Conservation (phyloP, 2,329 filamentous ascomycete species). For the Chrysoporthe puriensis region DNA sequence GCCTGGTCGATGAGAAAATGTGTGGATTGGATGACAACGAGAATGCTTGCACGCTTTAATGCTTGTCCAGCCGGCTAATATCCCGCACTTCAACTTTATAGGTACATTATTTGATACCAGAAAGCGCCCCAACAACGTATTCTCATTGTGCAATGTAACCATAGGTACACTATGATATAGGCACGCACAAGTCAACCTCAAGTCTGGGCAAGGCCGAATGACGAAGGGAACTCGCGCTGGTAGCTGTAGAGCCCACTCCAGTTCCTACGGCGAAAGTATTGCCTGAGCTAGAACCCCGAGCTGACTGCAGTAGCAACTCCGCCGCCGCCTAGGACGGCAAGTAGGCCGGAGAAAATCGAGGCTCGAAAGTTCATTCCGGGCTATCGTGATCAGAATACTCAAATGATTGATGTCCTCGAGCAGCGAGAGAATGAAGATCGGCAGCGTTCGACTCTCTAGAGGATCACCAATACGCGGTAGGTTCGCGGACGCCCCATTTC, state of each 20-base stretch:
- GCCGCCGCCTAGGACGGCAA: constrained; percentile 23
- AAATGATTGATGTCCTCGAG: not conserved
- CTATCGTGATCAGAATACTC: not conserved
- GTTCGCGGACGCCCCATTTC: no score
- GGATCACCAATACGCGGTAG: not conserved
- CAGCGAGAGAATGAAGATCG: not conserved
- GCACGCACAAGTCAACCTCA: not conserved
- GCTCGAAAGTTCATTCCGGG: constrained; percentile 17
- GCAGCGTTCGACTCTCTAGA: not conserved
- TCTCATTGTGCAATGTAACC: not conserved
- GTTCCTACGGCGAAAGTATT: constrained; percentile 18
- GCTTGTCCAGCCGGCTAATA: not conserved
- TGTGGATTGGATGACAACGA: not conserved
- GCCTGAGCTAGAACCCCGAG: no score
- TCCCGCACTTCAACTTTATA: not conserved
- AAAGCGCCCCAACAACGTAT: not conserved
- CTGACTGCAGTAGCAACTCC: constrained; percentile 23
- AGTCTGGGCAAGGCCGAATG: not conserved
- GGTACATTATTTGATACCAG: not conserved
- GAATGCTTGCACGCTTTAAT: not conserved
- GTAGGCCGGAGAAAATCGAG: not conserved
- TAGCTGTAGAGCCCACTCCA: not conserved
- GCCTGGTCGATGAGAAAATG: not conserved
- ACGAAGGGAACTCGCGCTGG: constrained; percentile 14
- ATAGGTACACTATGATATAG: not conserved